These are phyloP conservation scores for Chenopodium album DNA, from an alignment of 148 eudicot species.

Conservation along the genomic window DNA sequence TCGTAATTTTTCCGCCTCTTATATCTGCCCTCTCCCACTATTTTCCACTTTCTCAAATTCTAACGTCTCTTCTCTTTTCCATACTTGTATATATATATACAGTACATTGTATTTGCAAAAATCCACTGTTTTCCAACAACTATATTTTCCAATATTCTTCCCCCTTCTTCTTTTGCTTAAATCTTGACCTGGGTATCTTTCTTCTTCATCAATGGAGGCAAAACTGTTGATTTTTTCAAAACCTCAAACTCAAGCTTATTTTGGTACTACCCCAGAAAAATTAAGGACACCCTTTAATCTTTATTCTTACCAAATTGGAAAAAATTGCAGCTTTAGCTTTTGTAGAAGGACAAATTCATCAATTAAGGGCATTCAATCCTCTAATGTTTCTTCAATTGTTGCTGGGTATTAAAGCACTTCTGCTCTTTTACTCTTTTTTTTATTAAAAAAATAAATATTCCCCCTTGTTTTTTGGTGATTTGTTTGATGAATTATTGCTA, in stretches of 20 bases:
- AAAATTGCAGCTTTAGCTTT: constrained; percentile 18
- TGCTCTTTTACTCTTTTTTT: not conserved
- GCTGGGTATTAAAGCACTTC: constrained; percentile 28
- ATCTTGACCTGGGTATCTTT: not conserved
- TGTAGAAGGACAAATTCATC: constrained; percentile 11
- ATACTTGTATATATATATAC: not conserved
- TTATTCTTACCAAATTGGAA: not conserved
- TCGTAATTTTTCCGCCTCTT: not conserved
- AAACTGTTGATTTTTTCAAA: constrained; percentile 18
- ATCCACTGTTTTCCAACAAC: not conserved
- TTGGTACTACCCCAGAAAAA: constrained; percentile 9
- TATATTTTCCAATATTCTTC: not conserved
- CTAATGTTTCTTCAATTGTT: constrained; percentile 36
- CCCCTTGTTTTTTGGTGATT: not conserved
- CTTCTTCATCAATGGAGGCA: constrained; percentile 24
- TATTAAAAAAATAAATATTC: not conserved
- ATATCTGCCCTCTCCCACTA: not conserved
- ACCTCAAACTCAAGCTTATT: constrained; percentile 2
- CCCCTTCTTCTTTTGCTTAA: not conserved
- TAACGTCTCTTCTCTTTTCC: not conserved
- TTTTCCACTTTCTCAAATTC: not conserved
- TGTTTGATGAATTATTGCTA: not conserved
- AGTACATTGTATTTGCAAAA: not conserved
- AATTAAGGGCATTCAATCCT: constrained; percentile 26
- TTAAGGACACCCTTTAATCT: constrained; percentile 21